A percentile compares a stretch with the other conserved stretches of the same genome.
Conservation (phyloP, 495 filamentous ascomycete genomes). For the Penicillium crystallinum region DNA sequence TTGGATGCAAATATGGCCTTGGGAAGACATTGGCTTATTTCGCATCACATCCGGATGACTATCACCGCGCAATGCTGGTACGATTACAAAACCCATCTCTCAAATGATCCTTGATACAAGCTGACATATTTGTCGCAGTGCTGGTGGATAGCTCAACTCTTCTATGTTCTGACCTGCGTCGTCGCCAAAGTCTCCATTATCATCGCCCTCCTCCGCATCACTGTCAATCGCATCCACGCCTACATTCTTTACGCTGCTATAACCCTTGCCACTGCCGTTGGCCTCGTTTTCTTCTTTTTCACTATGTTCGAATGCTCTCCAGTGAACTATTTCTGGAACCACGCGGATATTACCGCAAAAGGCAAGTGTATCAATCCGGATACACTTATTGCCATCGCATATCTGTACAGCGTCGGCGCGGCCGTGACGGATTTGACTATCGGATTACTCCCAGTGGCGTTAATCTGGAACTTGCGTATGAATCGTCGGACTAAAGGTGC, state of each 20-base stretch:
- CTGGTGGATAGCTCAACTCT: conserved; percentile 30
- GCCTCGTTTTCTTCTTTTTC: conserved; percentile 29
- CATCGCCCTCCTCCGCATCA: conserved; percentile 36
- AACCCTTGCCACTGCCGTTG: conserved; percentile 16
- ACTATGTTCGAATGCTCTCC: conserved; percentile 35
- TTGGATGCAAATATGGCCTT: conserved; percentile 27
- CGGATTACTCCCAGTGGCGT: conserved; percentile 26
- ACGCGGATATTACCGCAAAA: neutral
- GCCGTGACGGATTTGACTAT: conserved; percentile 35
- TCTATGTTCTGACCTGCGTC: conserved; percentile 32
- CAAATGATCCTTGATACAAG: neutral
- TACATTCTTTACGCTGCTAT: conserved; percentile 31
- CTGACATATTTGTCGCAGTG: conserved; percentile 10
- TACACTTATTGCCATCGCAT: conserved; percentile 24
- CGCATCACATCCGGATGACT: conserved; percentile 12
- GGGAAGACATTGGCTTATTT: conserved; percentile 24
- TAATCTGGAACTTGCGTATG: conserved; percentile 31
- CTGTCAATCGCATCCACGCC: conserved; percentile 21
- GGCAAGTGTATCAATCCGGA: conserved; percentile 27
- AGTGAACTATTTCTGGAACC: conserved; percentile 31
- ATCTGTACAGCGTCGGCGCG: conserved; percentile 33
- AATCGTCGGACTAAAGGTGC: conserved; percentile 24
- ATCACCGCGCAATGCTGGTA: conserved; percentile 26
- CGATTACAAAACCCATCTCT: neutral
- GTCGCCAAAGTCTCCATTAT: conserved; percentile 34